Percentiles rank a stretch among this genome's conserved stretches.
Conservation (phyloP, 2,329 filamentous ascomycete genomes). For the Alternaria infectoria region DNA sequence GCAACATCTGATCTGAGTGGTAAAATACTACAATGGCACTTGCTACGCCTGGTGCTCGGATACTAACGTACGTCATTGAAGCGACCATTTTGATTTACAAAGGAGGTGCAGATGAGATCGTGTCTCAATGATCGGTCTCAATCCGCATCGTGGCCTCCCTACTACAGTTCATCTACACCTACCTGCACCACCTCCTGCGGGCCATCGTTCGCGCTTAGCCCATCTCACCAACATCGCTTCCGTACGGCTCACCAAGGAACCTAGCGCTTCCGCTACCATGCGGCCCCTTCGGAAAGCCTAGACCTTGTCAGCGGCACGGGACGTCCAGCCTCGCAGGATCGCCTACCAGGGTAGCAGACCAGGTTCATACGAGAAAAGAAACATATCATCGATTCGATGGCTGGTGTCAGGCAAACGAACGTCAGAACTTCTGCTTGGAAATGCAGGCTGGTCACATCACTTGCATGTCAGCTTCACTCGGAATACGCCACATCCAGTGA, state of each 20-base stretch:
- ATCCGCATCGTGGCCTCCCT: neutral
- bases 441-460: neutral
- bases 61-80: too few relatives aligned
- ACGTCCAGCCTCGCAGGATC: neutral
- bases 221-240: neutral
- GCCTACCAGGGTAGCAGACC: neutral
- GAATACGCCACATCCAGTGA: neutral
- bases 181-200: neutral
- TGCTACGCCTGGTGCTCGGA: neutral
- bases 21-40: neutral
- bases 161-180: neutral
- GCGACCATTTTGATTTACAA: neutral
- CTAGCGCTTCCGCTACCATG: slow-evolving; percentile 3
- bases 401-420: neutral
- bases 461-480: neutral
- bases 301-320: slow-evolving; percentile 1
- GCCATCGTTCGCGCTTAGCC: neutral
- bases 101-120: neutral
- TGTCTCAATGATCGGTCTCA: neutral
- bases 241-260: neutral
- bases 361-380: neutral
- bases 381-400: neutral
- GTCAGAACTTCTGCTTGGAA: neutral
- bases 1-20: neutral
- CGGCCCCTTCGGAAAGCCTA: neutral